Evolutionary conservation across 257 asterid genomes (phyloP).

Genomic region (Handroanthus guayacan): DNA sequence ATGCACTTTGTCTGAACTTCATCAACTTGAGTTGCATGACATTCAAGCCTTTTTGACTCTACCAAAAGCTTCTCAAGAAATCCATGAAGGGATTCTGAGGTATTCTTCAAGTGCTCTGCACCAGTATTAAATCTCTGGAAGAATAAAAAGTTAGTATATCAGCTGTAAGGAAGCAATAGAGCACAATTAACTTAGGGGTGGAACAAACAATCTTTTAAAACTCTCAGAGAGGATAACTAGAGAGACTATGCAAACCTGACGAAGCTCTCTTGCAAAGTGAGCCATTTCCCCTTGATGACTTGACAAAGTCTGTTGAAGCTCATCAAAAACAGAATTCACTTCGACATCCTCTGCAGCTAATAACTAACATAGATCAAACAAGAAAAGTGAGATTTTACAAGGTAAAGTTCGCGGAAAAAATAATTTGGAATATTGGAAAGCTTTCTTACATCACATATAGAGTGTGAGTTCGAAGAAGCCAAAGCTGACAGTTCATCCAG

Average conservation of each 20-base stretch:
- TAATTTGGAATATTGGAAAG: not conserved
- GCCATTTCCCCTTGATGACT: conserved; percentile 71
- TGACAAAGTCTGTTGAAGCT: conserved; percentile 61
- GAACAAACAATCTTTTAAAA: not conserved
- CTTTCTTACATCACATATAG: conserved; percentile 61
- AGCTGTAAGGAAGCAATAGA: conserved; percentile 14
- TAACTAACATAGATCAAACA: conserved; percentile 47
- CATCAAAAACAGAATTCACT: conserved; percentile 59
- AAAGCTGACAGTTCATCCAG: conserved; percentile 64
- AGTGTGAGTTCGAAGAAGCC: conserved; percentile 55
- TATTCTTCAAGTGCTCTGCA: conserved; percentile 51
- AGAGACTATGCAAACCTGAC: conserved; percentile 54
- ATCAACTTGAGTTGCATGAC: conserved; percentile 59
- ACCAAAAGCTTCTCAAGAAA: conserved; percentile 54
- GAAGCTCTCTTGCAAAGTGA: conserved; percentile 72
- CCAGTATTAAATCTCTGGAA: conserved; percentile 58
- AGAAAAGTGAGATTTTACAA: conserved; percentile 3
- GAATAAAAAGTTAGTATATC: conserved; percentile 22
- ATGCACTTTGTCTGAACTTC: conserved; percentile 56
- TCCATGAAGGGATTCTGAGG: conserved; percentile 53
- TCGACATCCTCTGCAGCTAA: conserved; percentile 59
- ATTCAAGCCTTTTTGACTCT: conserved; percentile 61
- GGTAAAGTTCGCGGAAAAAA: not conserved
- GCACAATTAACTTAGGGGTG: conserved; percentile 10
- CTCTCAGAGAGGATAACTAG: conserved; percentile 6